Evolutionary conservation across 352 stramenopile species (phyloP).

Genomic region (Blastocystis sp.): DNA sequence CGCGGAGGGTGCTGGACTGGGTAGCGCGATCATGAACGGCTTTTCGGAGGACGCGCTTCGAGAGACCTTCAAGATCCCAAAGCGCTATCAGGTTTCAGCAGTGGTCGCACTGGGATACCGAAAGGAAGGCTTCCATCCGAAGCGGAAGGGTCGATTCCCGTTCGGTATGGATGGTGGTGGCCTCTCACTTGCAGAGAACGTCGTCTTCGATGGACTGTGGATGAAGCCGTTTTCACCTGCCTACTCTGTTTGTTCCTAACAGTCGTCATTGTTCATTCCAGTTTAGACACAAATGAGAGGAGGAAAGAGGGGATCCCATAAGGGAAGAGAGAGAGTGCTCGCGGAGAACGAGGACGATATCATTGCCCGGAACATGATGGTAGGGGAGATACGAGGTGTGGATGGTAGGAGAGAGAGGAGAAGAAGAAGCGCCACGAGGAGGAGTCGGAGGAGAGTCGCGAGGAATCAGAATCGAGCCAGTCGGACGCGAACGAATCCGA

Average conservation of each 20-base stretch:
- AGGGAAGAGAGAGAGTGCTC: slow-evolving; percentile 27
- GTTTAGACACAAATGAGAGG: neutral
- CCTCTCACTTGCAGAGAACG: neutral
- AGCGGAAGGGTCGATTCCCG: neutral
- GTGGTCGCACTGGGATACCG: slow-evolving; percentile 13
- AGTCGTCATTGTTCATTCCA: neutral
- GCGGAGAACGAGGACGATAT: slow-evolving; percentile 55
- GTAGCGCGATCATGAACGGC: slow-evolving; percentile 16
- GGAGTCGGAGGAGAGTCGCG: neutral
- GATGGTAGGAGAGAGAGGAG: slow-evolving; percentile 43
- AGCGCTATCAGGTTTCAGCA: neutral
- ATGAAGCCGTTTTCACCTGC: neutral
- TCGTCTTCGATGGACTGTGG: slow-evolving; percentile 19
- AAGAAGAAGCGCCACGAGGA: neutral
- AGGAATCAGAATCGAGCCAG: neutral
- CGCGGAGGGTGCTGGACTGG: neutral
- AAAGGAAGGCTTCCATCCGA: neutral
- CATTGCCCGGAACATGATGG: slow-evolving; percentile 53
- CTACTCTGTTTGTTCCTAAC: neutral
- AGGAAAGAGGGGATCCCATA: slow-evolving; percentile 28
- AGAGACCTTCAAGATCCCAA: slow-evolving; percentile 22
- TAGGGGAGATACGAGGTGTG: neutral
- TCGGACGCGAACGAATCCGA: slow-evolving; percentile 35
- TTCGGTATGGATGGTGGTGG: neutral
- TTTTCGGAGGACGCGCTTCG: neutral